phyloP scores from a whole-genome alignment of 495 filamentous ascomycete genomes.

The Aspergillus saccharolyticus region DNA sequence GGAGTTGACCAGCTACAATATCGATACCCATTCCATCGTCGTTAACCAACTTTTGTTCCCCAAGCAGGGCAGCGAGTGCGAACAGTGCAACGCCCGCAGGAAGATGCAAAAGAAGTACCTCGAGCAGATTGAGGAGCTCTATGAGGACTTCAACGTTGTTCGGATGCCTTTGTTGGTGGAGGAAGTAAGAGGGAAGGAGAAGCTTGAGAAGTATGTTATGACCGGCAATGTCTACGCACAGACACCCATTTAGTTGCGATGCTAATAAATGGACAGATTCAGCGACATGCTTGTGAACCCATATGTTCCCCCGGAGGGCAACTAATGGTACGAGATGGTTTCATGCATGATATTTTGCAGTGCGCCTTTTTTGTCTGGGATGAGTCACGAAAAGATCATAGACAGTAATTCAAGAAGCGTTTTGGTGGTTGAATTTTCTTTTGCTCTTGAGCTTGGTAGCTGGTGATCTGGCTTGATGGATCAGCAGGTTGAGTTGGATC shows the following conservation, averaged over 20 bases:
- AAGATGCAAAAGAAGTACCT: constrained; percentile 99
- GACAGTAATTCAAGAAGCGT: constrained; percentile 38
- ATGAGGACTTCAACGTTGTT: constrained; percentile 98
- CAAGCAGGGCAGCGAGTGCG: constrained; percentile 76
- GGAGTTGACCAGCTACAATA: constrained; percentile 86
- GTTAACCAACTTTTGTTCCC: constrained; percentile 98
- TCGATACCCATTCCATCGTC: constrained; percentile 95
- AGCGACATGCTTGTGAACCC: constrained; percentile 89
- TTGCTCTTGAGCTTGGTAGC: constrained; percentile 1
- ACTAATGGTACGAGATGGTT: constrained; percentile 16
- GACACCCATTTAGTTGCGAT: constrained; percentile 14
- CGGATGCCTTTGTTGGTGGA: constrained; percentile 94
- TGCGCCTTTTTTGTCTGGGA: constrained; percentile 22
- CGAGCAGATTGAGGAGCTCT: constrained; percentile 97
- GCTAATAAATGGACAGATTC: constrained; percentile 47
- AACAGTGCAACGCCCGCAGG: constrained; percentile 89
- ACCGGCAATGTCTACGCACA: background rate
- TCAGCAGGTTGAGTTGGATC: background rate
- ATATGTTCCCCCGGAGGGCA: constrained; percentile 69
- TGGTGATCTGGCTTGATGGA: background rate
- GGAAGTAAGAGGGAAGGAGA: constrained; percentile 93
- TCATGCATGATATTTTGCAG: constrained; percentile 5
- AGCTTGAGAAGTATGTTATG: constrained; percentile 64
- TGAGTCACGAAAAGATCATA: constrained; percentile 46
- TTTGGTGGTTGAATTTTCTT: constrained; percentile 1